Conservation (phyloP, 2,329 filamentous ascomycete species). For the Kalaharituber pfeilii region DNA sequence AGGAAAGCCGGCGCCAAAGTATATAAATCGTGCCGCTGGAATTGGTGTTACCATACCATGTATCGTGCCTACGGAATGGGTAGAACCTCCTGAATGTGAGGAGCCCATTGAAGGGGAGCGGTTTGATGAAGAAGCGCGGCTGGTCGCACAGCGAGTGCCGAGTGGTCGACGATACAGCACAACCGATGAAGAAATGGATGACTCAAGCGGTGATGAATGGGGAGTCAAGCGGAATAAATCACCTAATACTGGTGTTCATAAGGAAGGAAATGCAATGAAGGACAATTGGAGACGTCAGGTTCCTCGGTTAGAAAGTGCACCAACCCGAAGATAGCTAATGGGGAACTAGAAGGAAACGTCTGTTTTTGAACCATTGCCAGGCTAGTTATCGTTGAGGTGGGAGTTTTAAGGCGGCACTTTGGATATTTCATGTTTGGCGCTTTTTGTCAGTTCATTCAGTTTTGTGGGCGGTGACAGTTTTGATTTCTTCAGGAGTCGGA, state of each 20-base stretch:
- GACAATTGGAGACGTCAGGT: neutral
- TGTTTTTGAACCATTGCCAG: no score
- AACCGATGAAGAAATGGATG: neutral
- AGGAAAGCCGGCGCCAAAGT: constrained; percentile 48
- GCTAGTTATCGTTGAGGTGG: no score
- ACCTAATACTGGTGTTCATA: neutral
- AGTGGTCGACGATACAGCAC: neutral
- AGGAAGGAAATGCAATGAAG: neutral
- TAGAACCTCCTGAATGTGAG: constrained; percentile 59
- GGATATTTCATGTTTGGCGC: no score
- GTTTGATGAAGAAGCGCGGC: neutral
- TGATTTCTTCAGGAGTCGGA: no score
- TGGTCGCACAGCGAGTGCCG: neutral
- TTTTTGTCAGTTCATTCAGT: no score
- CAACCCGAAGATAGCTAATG: neutral
- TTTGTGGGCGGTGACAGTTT: no score
- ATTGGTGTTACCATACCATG: constrained; percentile 68
- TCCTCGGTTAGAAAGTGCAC: neutral
- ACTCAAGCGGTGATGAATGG: neutral
- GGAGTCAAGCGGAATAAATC: neutral
- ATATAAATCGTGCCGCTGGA: constrained; percentile 70
- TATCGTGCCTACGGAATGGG: constrained; percentile 66
- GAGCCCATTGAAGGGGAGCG: constrained; percentile 6
- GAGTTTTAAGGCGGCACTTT: no score
- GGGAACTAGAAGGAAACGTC: no score